These are phyloP conservation scores for Verticillium longisporum DNA, from an alignment of 2,329 filamentous ascomycete genomes.

Conservation along the genomic window DNA sequence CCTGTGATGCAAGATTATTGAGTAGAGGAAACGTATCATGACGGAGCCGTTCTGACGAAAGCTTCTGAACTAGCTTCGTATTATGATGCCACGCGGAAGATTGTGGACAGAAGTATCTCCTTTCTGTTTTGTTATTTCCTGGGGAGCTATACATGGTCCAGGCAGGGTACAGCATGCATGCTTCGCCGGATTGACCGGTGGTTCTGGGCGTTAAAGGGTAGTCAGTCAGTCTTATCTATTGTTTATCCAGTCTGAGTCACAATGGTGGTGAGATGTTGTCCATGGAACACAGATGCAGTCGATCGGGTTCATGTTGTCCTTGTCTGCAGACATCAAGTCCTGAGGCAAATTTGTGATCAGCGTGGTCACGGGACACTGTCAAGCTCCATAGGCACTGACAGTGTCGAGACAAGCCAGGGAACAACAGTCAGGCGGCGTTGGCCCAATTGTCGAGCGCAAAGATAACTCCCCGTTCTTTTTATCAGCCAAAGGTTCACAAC, in stretches of 20 bases:
- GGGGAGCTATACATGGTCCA: background rate
- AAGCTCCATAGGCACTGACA: no score
- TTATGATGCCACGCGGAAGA: constrained; percentile 5
- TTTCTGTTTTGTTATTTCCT: constrained; percentile 2
- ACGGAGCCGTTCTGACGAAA: background rate
- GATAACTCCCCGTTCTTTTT: constrained; percentile 7
- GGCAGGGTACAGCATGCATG: background rate
- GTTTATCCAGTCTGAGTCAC: no score
- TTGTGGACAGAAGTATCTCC: background rate
- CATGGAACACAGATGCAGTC: no score
- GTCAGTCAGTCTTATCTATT: background rate
- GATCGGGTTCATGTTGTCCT: no score
- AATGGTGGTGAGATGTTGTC: no score
- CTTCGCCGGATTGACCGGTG: background rate
- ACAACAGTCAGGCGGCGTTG: background rate
- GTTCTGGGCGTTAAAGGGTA: background rate
- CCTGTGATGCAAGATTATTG: background rate
- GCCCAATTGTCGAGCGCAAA: background rate
- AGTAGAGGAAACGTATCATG: background rate
- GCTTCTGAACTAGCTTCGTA: constrained; percentile 1
- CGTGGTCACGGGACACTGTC: no score
- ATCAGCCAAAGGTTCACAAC: constrained; percentile 4
- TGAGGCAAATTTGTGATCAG: no score
- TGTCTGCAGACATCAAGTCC: no score
- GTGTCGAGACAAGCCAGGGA: no score